A percentile compares a stretch with the other conserved stretches of the same genome.
Evolutionary conservation across 208 protist species (phyloP).

Genomic region (Trypanosoma grayi): DNA sequence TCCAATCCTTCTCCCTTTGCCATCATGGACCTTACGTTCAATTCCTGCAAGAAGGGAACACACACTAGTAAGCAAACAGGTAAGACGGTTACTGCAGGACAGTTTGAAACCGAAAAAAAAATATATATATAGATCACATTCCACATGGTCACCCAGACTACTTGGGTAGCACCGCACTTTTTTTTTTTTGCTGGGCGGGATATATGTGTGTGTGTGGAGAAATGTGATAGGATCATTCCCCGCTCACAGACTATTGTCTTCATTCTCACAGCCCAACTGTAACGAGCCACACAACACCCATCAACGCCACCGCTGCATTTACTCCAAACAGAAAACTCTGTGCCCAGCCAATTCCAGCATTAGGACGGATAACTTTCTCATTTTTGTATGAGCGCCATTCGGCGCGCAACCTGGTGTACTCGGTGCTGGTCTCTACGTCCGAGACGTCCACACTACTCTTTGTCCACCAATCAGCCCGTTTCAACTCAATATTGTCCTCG

Average conservation of each 20-base stretch:
- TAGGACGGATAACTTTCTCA: background rate
- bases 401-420: slow-evolving; percentile 12
- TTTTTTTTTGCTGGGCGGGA: no score
- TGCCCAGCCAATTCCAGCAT: background rate
- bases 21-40: background rate
- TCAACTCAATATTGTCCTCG: no score
- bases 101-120: no score
- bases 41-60: background rate
- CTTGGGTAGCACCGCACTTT: no score
- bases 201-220: no score
- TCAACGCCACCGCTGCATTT: slow-evolving; percentile 33
- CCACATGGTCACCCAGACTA: background rate
- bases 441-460: no score
- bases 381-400: slow-evolving; percentile 18
- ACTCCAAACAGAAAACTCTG: slow-evolving; percentile 1
- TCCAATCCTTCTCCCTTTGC: slow-evolving; percentile 18
- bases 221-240: slow-evolving; percentile 7
- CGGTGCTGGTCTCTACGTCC: no score
- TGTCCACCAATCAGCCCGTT: no score
- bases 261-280: slow-evolving; percentile 4
- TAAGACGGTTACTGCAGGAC: no score
- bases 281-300: slow-evolving; percentile 33
- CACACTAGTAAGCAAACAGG: background rate
- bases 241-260: slow-evolving; percentile 11
- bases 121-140: background rate